Percentiles rank a stretch among this genome's conserved stretches.
Evolutionary conservation across 257 asterid species (phyloP).

Genomic region (Galeopsis tetrahit): DNA sequence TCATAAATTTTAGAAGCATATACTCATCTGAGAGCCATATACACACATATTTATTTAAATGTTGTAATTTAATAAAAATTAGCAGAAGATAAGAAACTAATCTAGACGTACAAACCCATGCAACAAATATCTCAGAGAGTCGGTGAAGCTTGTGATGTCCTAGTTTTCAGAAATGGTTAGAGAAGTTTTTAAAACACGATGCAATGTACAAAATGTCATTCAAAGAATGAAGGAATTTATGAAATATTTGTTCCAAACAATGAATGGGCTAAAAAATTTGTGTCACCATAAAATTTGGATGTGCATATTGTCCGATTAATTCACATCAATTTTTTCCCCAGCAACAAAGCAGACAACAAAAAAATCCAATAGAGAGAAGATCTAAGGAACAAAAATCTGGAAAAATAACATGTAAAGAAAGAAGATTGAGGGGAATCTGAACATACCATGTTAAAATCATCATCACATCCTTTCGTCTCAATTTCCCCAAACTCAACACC

Average conservation of each 20-base stretch:
- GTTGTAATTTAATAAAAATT: too few species aligned
- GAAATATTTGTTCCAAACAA: not conserved
- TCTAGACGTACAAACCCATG: constrained; percentile 11
- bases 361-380: not conserved
- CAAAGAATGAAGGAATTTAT: not conserved
- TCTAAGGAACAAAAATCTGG: constrained; percentile 6
- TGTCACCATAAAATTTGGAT: not conserved
- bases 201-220: not conserved
- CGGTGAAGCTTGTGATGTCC: constrained; percentile 14
- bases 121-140: constrained; percentile 25
- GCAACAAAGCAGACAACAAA: not conserved
- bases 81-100: too few species aligned
- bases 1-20: too few species aligned
- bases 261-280: constrained; percentile 2
- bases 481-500: constrained; percentile 57
- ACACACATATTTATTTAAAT: too few species aligned
- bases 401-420: constrained; percentile 5
- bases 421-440: constrained; percentile 44
- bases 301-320: not conserved
- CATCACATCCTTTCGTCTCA: constrained; percentile 35
- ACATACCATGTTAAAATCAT: constrained; percentile 70
- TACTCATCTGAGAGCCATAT: too few species aligned
- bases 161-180: constrained; percentile 13
- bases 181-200: constrained; percentile 3
- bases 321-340: constrained; percentile 8